A percentile compares a stretch with the other conserved stretches of the same genome.
Evolutionary conservation across 208 protist genomes (phyloP).

Genomic region (Novymonas esmeraldas): DNA sequence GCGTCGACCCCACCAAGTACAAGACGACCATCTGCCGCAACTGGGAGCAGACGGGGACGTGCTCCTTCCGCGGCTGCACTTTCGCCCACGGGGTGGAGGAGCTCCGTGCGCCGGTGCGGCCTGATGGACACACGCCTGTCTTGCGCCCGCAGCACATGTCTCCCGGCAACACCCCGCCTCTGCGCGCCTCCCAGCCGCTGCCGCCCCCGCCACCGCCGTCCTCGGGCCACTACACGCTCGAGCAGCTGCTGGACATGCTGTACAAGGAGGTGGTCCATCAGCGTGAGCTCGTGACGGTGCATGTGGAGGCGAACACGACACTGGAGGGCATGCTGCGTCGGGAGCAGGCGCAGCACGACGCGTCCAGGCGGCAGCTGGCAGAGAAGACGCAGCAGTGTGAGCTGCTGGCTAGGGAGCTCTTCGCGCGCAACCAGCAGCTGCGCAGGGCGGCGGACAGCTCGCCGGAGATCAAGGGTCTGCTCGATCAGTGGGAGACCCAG

Average conservation of each 20-base stretch:
- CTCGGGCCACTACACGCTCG: slow-evolving; percentile 36
- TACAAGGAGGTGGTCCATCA: slow-evolving; percentile 60
- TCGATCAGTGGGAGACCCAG: slow-evolving; percentile 36
- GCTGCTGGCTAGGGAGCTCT: slow-evolving; percentile 24
- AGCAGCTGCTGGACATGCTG: slow-evolving; percentile 74
- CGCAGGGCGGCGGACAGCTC: slow-evolving; percentile 29
- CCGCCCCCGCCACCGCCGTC: slow-evolving; percentile 19
- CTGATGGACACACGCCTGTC: slow-evolving; percentile 44
- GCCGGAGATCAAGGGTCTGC: slow-evolving; percentile 17
- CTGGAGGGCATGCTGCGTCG: slow-evolving; percentile 66
- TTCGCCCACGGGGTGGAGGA: slow-evolving; percentile 88
- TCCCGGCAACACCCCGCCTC: slow-evolving; percentile 37
- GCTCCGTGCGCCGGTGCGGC: slow-evolving; percentile 53
- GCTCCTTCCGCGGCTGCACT: slow-evolving; percentile 76
- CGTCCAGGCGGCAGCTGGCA: slow-evolving; percentile 49
- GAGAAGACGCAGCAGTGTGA: slow-evolving; percentile 33
- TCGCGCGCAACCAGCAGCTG: slow-evolving; percentile 36
- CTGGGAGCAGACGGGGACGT: slow-evolving; percentile 70
- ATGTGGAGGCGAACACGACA: slow-evolving; percentile 74
- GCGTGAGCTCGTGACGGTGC: slow-evolving; percentile 59
- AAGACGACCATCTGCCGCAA: slow-evolving; percentile 89
- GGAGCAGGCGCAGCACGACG: slow-evolving; percentile 54
- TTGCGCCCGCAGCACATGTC: slow-evolving; percentile 39
- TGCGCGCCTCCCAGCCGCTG: slow-evolving; percentile 36
- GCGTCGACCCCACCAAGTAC: slow-evolving; percentile 82